Percentiles rank a stretch among this genome's conserved stretches.
phyloP scores from a whole-genome alignment of 169 alveolate species.

The Hammondia hammondi region DNA sequence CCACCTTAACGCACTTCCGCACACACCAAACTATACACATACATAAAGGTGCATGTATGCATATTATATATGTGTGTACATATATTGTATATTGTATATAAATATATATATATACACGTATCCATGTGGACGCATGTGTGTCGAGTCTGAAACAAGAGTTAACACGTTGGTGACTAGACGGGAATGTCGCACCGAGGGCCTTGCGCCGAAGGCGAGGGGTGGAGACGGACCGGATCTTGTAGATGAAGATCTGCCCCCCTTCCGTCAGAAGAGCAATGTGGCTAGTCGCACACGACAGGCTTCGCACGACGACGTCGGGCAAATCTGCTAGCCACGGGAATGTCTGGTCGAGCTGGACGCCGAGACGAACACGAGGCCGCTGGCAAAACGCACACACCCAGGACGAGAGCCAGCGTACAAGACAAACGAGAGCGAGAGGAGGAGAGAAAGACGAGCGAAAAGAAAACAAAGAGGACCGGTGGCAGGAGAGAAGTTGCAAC shows the following conservation, averaged over 20 bases:
- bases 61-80: background rate
- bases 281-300: background rate
- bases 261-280: slow-evolving; percentile 25
- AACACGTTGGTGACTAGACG: too few relatives aligned
- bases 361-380: background rate
- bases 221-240: slow-evolving; percentile 4
- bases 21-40: background rate
- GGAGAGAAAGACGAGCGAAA: too few relatives aligned
- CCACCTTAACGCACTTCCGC: background rate
- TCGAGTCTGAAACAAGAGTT: too few relatives aligned
- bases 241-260: slow-evolving; percentile 20
- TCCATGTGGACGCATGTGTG: too few relatives aligned
- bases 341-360: slow-evolving; percentile 11
- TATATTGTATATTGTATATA: too few relatives aligned
- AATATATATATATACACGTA: too few relatives aligned
- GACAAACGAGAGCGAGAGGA: too few relatives aligned
- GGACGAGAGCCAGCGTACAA: background rate
- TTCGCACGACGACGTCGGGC: background rate
- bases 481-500: too few relatives aligned
- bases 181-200: too few relatives aligned
- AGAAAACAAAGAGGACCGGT: too few relatives aligned
- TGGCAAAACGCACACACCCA: background rate
- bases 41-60: background rate
- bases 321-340: slow-evolving; percentile 33
- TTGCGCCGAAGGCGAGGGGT: too few relatives aligned